A percentile compares a stretch with the other conserved stretches of the same genome.
Conservation (phyloP, 164 flowering plant species). For the Sedum album region DNA sequence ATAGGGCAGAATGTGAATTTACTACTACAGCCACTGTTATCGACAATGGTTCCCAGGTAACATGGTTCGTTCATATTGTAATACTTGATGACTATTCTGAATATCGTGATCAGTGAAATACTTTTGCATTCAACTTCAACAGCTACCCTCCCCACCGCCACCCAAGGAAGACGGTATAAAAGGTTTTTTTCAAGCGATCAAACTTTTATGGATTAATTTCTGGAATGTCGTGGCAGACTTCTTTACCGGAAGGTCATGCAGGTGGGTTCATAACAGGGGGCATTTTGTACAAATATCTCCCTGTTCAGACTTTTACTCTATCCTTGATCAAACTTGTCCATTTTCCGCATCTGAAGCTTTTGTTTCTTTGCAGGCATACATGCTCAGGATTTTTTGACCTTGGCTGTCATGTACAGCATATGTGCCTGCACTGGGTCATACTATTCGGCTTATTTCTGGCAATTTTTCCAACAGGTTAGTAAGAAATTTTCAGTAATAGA, state of each 20-base stretch:
- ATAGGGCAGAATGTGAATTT: conserved; percentile 93
- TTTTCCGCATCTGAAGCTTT: neutral
- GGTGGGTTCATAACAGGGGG: conserved; percentile 29
- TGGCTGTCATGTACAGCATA: conserved; percentile 79
- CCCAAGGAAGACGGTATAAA: conserved; percentile 31
- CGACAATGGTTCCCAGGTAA: conserved; percentile 83
- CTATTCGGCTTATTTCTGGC: conserved; percentile 67
- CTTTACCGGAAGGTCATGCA: conserved; percentile 76
- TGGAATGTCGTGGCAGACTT: conserved; percentile 59
- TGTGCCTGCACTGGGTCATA: conserved; percentile 78
- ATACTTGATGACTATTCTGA: neutral
- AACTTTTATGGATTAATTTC: conserved; percentile 44
- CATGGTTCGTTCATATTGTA: neutral
- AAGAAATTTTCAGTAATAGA: neutral
- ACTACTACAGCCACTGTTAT: conserved; percentile 70
- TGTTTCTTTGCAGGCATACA: conserved; percentile 43
- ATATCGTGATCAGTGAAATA: too few species aligned
- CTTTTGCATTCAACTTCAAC: conserved; percentile 10
- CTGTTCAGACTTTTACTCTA: too few species aligned
- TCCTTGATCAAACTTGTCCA: neutral
- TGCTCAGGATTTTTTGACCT: conserved; percentile 81
- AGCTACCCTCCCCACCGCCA: conserved; percentile 45
- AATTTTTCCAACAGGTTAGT: conserved; percentile 67
- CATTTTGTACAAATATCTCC: too few species aligned
- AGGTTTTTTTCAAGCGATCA: conserved; percentile 55